Evolutionary conservation across 768 basidiomycete genomes (phyloP).

Genomic region (Amanita thiersii): DNA sequence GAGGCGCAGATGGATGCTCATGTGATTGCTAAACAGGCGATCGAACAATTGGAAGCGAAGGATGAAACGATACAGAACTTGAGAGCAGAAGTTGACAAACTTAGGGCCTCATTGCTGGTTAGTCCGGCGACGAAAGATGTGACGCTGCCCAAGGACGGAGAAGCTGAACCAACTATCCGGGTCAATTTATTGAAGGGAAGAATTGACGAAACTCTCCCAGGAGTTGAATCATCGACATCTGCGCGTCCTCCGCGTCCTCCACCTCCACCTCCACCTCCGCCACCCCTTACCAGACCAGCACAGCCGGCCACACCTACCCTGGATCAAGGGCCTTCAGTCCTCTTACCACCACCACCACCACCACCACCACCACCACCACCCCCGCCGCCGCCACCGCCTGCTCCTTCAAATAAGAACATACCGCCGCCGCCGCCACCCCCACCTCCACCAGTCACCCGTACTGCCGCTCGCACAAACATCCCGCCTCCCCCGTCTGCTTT

Average conservation of each 20-base stretch:
- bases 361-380: constrained; percentile 11
- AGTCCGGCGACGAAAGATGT: constrained; percentile 44
- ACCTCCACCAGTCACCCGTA: no score
- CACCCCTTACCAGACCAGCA: not conserved
- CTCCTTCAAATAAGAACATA: constrained; percentile 16
- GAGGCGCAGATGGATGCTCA: constrained; percentile 54
- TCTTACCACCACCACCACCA: constrained; percentile 10
- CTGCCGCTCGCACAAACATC: no score
- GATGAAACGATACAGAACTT: constrained; percentile 57
- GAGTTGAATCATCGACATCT: constrained; percentile 8
- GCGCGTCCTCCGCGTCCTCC: constrained; percentile 7
- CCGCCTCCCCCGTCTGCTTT: constrained; percentile 18
- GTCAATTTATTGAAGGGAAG: constrained; percentile 18
- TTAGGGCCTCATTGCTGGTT: constrained; percentile 45
- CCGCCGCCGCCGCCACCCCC: no score
- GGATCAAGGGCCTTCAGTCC: no score
- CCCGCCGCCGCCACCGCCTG: constrained; percentile 13
- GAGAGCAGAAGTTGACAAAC: constrained; percentile 35
- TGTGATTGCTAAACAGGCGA: constrained; percentile 58
- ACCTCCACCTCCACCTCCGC: constrained; percentile 4
- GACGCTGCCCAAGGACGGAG: constrained; percentile 69
- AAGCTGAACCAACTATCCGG: constrained; percentile 51
- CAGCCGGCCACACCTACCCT: no score
- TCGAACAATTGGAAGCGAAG: constrained; percentile 61
- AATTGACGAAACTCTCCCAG: not conserved